Conservation (phyloP, 2,329 filamentous ascomycete species). For the Epichloe gansuensis region DNA sequence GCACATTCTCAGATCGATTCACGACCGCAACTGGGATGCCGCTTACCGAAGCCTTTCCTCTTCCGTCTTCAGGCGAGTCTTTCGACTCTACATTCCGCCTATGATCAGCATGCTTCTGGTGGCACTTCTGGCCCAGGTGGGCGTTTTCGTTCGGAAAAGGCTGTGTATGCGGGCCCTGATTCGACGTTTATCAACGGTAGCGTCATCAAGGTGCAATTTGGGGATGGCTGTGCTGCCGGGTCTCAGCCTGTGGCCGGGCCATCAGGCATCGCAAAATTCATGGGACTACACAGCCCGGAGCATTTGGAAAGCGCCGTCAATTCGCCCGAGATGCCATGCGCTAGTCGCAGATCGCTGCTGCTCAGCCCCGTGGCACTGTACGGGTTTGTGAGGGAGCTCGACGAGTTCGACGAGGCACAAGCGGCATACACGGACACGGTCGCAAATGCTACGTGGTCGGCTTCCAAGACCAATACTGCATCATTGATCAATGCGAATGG, state of each 20-base stretch:
- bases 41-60: constrained; percentile 26
- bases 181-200: constrained; percentile 25
- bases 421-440: background rate
- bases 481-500: background rate
- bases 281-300: background rate
- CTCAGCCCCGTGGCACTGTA: background rate
- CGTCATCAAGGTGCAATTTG: background rate
- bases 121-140: constrained; percentile 25
- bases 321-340: background rate
- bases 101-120: constrained; percentile 29
- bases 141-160: constrained; percentile 22
- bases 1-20: constrained; percentile 25
- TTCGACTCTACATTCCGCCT: constrained; percentile 28
- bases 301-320: background rate
- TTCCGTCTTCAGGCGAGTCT: constrained; percentile 24
- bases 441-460: no score
- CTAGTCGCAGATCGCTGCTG: background rate
- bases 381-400: background rate
- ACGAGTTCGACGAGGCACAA: background rate
- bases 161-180: constrained; percentile 25
- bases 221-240: background rate
- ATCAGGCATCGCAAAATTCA: background rate
- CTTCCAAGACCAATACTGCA: background rate
- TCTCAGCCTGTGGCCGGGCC: background rate
- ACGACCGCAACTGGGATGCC: constrained; percentile 22